Percentiles rank a stretch among this genome's conserved stretches.
Conservation (phyloP, 140 eudicot genomes). For the Cichorium intybus region DNA sequence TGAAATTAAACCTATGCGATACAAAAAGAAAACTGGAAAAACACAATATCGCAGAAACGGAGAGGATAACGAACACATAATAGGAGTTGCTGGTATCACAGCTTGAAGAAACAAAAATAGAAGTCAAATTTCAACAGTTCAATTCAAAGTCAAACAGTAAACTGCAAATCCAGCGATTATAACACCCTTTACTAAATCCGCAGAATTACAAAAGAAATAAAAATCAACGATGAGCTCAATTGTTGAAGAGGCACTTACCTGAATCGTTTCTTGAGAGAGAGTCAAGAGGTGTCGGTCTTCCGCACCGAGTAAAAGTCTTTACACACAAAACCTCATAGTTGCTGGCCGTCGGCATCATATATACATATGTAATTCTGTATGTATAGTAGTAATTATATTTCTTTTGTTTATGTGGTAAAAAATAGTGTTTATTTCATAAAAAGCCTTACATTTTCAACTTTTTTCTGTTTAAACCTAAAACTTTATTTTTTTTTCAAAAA, state of each 20-base stretch:
- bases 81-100: not conserved
- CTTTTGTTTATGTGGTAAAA: not conserved
- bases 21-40: not conserved
- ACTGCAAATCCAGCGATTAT: slow-evolving; percentile 1
- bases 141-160: slow-evolving; percentile 16
- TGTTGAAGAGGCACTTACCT: slow-evolving; percentile 25
- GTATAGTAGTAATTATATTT: not conserved
- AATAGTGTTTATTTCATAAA: too few species aligned
- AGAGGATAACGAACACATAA: not conserved
- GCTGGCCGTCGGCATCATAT: slow-evolving; percentile 73
- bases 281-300: slow-evolving; percentile 1
- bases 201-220: not conserved
- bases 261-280: slow-evolving; percentile 22
- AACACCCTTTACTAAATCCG: slow-evolving; percentile 11
- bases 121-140: not conserved
- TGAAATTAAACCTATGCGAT: slow-evolving; percentile 2
- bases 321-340: slow-evolving; percentile 2
- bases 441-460: too few species aligned
- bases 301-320: slow-evolving; percentile 29
- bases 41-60: not conserved
- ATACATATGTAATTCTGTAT: not conserved
- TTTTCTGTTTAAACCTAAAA: too few species aligned
- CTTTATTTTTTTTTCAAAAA: too few species aligned
- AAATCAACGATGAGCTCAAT: slow-evolving; percentile 5
- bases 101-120: slow-evolving; percentile 1